Evolutionary conservation across 2,329 filamentous ascomycete genomes (phyloP).

Genomic region (Colletotrichum limetticola): DNA sequence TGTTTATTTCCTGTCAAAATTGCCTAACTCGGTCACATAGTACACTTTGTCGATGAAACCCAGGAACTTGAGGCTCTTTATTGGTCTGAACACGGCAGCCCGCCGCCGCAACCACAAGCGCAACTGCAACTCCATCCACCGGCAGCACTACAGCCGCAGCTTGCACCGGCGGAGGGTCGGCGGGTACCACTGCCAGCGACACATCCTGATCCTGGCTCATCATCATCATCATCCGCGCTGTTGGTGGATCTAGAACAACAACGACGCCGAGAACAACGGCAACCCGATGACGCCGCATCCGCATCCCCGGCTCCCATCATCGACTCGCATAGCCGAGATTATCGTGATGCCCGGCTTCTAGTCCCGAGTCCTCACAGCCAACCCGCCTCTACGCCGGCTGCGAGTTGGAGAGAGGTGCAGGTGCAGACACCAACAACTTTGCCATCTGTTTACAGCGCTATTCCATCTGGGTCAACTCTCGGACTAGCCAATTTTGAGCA

Average conservation of each 20-base stretch:
- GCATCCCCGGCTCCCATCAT: neutral
- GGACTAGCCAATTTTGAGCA: conserved; percentile 30
- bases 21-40: conserved; percentile 6
- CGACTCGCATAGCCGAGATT: neutral
- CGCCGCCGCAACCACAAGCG: neutral
- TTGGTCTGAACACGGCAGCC: conserved; percentile 16
- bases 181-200: neutral
- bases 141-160: too few species aligned
- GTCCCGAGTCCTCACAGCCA: conserved; percentile 1
- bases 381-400: neutral
- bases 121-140: too few species aligned
- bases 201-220: neutral
- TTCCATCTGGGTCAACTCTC: conserved; percentile 8
- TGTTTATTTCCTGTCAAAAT: neutral
- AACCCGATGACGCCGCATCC: neutral
- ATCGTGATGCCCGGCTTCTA: neutral
- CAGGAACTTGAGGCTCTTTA: conserved; percentile 29
- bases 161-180: neutral
- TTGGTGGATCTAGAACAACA: too few species aligned
- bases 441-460: conserved; percentile 2
- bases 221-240: too few species aligned
- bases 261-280: neutral
- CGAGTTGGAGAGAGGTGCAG: conserved; percentile 29
- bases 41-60: conserved; percentile 27
- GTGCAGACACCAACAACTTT: neutral